Evolutionary conservation across 75 land plant species (phyloP).

Genomic region (Chamaecyparis obtusa): DNA sequence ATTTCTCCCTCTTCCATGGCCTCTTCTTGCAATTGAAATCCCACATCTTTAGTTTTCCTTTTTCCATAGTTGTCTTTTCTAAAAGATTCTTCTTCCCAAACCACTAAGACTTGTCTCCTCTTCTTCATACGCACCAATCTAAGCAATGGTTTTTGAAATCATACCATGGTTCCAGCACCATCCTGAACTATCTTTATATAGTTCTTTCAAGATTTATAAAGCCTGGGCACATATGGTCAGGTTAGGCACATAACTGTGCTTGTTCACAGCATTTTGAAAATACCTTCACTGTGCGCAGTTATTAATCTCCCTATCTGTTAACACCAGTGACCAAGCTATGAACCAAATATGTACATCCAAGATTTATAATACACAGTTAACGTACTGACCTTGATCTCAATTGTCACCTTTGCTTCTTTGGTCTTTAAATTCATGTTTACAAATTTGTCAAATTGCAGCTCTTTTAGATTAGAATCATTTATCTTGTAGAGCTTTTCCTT

Average conservation of each 20-base stretch:
- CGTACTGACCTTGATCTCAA: neutral
- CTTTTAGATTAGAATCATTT: neutral
- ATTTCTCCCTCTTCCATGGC: neutral
- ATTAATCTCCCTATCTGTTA: neutral
- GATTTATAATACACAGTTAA: neutral
- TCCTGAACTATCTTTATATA: neutral
- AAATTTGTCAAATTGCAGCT: neutral
- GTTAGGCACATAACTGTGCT: neutral
- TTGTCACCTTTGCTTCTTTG: neutral
- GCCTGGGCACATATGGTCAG: neutral
- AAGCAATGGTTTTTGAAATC: neutral
- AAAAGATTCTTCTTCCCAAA: neutral
- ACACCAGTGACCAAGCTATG: neutral
- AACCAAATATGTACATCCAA: neutral
- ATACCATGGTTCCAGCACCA: neutral
- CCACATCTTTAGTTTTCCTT: neutral
- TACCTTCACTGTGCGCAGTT: neutral
- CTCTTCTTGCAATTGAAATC: neutral
- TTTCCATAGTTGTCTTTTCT: neutral
- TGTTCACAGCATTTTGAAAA: neutral
- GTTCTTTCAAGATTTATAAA: neutral
- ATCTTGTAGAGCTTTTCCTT: neutral
- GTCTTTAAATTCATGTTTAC: neutral
- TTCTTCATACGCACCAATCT: neutral
- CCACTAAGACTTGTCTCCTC: neutral